Evolutionary conservation across 768 basidiomycete genomes (phyloP).

Genomic region (Leccinum aurantiacum): DNA sequence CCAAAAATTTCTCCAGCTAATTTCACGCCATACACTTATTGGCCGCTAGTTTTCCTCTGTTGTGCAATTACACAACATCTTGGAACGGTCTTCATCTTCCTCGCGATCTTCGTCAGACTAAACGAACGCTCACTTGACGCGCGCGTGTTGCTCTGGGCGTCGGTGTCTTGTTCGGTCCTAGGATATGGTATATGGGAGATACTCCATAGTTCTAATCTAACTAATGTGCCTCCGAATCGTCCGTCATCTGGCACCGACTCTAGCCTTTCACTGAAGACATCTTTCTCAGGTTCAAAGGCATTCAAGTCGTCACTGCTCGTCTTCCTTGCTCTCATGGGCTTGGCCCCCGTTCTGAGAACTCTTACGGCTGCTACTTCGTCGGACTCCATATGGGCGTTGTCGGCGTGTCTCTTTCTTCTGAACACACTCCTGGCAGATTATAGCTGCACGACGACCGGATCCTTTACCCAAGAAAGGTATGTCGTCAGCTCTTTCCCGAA

Average conservation of each 20-base stretch:
- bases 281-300: constrained; percentile 58
- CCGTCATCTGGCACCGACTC: constrained; percentile 11
- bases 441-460: constrained; percentile 46
- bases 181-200: constrained; percentile 68
- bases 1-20: constrained; percentile 52
- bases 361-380: constrained; percentile 93
- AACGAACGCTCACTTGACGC: constrained; percentile 66
- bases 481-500: constrained; percentile 23
- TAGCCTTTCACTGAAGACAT: constrained; percentile 11
- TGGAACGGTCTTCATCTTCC: constrained; percentile 75
- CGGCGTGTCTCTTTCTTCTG: constrained; percentile 79
- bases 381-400: constrained; percentile 95
- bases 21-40: constrained; percentile 76
- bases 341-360: constrained; percentile 89
- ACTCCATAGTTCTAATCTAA: constrained; percentile 41
- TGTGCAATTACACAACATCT: constrained; percentile 85
- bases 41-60: constrained; percentile 65
- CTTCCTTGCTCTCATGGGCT: constrained; percentile 83
- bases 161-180: constrained; percentile 54
- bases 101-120: constrained; percentile 75
- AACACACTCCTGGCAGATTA: constrained; percentile 87
- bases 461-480: constrained; percentile 60
- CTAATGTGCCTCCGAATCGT: constrained; percentile 25
- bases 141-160: constrained; percentile 64
- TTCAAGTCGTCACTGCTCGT: constrained; percentile 83